Percentiles rank a stretch among this genome's conserved stretches.
phyloP scores from a whole-genome alignment of 768 basidiomycete genomes.

The Lactarius tabidus region DNA sequence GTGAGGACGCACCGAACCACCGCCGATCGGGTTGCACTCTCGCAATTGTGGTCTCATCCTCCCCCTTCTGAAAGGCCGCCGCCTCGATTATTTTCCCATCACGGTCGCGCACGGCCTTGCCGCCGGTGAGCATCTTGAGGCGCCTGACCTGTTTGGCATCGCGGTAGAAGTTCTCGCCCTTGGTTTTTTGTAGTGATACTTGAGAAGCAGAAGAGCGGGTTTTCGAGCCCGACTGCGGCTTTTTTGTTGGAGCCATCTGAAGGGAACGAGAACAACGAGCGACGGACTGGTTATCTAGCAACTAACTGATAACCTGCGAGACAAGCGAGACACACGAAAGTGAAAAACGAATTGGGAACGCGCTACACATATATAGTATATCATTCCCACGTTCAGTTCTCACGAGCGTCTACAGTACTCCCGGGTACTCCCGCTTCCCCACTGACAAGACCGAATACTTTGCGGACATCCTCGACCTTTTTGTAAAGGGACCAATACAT shows the following conservation, averaged over 20 bases:
- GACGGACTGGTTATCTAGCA: neutral
- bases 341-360: too few relatives aligned
- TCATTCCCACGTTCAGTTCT: neutral
- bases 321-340: neutral
- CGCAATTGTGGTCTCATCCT: slow-evolving; percentile 85
- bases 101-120: slow-evolving; percentile 85
- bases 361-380: neutral
- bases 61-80: slow-evolving; percentile 94
- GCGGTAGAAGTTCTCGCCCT: slow-evolving; percentile 98
- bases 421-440: too few relatives aligned
- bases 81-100: slow-evolving; percentile 92
- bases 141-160: slow-evolving; percentile 83
- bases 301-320: neutral
- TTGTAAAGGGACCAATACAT: too few relatives aligned
- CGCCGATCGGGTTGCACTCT: slow-evolving; percentile 91
- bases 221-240: slow-evolving; percentile 33
- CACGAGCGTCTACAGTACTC: too few relatives aligned
- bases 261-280: neutral
- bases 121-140: slow-evolving; percentile 90
- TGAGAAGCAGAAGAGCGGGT: slow-evolving; percentile 41
- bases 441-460: too few relatives aligned
- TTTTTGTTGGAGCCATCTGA: slow-evolving; percentile 38
- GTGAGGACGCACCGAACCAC: slow-evolving; percentile 82
- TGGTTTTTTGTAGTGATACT: slow-evolving; percentile 61
- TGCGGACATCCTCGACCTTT: too few relatives aligned